Percentiles rank a stretch among this genome's conserved stretches.
phyloP scores from a whole-genome alignment of 352 stramenopile species.

The Phytophthora agathidicida region DNA sequence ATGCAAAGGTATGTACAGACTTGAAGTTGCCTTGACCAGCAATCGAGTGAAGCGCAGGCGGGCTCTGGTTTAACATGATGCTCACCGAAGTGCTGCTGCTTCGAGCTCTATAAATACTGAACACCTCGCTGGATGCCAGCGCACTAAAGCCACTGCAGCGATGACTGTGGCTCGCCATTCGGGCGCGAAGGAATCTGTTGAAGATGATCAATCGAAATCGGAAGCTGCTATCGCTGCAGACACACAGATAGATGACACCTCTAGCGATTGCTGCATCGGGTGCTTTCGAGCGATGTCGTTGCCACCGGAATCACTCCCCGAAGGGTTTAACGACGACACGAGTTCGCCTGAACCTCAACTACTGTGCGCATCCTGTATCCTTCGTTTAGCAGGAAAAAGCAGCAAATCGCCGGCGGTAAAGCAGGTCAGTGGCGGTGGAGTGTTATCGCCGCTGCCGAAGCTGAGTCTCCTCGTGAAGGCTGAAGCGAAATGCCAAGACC shows the following conservation, averaged over 20 bases:
- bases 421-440: background rate
- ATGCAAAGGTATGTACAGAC: too few species aligned
- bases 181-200: background rate
- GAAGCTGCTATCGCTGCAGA: background rate
- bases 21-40: conserved; percentile 24
- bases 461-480: conserved; percentile 57
- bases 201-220: background rate
- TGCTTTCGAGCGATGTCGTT: conserved; percentile 44
- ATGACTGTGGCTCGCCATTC: background rate
- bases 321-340: background rate
- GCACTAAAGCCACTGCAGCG: background rate
- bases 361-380: conserved; percentile 41
- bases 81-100: background rate
- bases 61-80: conserved; percentile 9
- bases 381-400: conserved; percentile 16
- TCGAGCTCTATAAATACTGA: conserved; percentile 10
- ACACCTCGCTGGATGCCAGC: background rate
- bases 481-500: conserved; percentile 60
- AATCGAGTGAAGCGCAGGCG: conserved; percentile 30
- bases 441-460: conserved; percentile 46
- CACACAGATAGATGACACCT: background rate
- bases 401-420: background rate
- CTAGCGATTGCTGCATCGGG: conserved; percentile 38
- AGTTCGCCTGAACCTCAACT: conserved; percentile 18
- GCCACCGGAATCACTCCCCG: conserved; percentile 3